A percentile compares a stretch with the other conserved stretches of the same genome.
These are phyloP conservation scores for Alternaria panax DNA, from an alignment of 2,329 filamentous ascomycete species.

Conservation along the genomic window DNA sequence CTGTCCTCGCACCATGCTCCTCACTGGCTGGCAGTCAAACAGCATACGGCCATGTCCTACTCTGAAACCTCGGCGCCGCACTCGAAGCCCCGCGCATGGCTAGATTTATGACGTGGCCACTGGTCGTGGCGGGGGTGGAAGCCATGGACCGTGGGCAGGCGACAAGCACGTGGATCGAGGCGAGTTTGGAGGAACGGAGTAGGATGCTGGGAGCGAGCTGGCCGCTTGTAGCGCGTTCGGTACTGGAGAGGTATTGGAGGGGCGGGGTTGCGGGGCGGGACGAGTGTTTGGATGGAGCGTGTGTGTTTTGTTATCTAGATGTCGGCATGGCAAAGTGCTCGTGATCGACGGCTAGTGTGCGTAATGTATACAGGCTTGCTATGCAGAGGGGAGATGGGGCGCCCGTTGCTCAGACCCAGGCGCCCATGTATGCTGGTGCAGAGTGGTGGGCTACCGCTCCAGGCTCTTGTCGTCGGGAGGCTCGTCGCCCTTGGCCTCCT, in stretches of 20 bases:
- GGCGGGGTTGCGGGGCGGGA: slow-evolving; percentile 35
- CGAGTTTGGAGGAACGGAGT: slow-evolving; percentile 25
- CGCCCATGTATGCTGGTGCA: slow-evolving; percentile 20
- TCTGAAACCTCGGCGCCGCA: slow-evolving; percentile 13
- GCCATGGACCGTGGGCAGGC: slow-evolving; percentile 27
- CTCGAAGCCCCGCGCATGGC: slow-evolving; percentile 15
- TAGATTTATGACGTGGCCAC: slow-evolving; percentile 34
- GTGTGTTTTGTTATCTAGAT: slow-evolving; percentile 36
- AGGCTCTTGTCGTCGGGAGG: slow-evolving; percentile 32
- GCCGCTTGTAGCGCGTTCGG: slow-evolving; percentile 30
- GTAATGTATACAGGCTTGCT: slow-evolving; percentile 21
- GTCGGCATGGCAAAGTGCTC: background rate
- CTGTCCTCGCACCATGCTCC: slow-evolving; percentile 25
- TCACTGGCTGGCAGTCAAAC: slow-evolving; percentile 26
- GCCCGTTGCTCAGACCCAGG: slow-evolving; percentile 3
- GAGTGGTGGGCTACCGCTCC: slow-evolving; percentile 19
- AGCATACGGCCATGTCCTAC: slow-evolving; percentile 22
- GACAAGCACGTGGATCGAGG: slow-evolving; percentile 31
- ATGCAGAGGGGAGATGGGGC: slow-evolving; percentile 21
- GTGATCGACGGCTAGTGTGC: slow-evolving; percentile 1
- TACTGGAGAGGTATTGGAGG: slow-evolving; percentile 37
- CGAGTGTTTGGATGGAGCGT: slow-evolving; percentile 38
- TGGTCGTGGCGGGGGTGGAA: slow-evolving; percentile 39
- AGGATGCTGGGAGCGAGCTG: slow-evolving; percentile 27
- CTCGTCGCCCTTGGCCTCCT: slow-evolving; percentile 41